These are phyloP conservation scores for Capsella bursapastoris DNA, from an alignment of 345 rosid species.

Conservation along the genomic window DNA sequence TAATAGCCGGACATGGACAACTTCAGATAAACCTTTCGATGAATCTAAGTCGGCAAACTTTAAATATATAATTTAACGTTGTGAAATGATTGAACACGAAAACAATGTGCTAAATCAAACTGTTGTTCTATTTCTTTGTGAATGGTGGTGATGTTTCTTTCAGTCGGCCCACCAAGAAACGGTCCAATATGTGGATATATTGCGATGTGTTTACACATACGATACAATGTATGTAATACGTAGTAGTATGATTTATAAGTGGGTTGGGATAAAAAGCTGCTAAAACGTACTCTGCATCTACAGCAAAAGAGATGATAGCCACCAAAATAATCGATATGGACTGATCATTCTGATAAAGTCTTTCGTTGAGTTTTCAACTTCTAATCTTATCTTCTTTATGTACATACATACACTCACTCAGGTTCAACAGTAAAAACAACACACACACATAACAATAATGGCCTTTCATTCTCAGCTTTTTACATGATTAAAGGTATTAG, in stretches of 20 bases:
- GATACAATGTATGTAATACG: slow-evolving; percentile 11
- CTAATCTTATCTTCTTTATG: slow-evolving; percentile 14
- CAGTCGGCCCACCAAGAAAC: slow-evolving; percentile 31
- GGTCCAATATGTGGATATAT: slow-evolving; percentile 21
- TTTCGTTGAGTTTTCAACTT: slow-evolving; percentile 31
- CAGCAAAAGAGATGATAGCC: slow-evolving; percentile 37
- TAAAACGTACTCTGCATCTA: not conserved
- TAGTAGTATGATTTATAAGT: not conserved
- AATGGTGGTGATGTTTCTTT: not conserved
- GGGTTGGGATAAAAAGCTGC: slow-evolving; percentile 31
- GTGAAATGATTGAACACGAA: slow-evolving; percentile 12
- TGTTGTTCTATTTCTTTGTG: not conserved
- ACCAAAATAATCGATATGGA: slow-evolving; percentile 38
- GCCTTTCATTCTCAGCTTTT: slow-evolving; percentile 33
- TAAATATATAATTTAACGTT: not conserved
- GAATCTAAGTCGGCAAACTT: slow-evolving; percentile 17
- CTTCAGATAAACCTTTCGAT: not conserved
- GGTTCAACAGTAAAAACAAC: not conserved
- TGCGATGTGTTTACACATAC: slow-evolving; percentile 22
- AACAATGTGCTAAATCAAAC: slow-evolving; percentile 21
- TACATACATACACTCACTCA: not conserved
- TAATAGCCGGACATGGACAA: not conserved
- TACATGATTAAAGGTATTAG: slow-evolving; percentile 34
- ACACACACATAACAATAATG: not conserved
- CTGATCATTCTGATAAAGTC: slow-evolving; percentile 31